Conservation (phyloP, 2,329 filamentous ascomycete species). For the Bipolaris sorokiniana region DNA sequence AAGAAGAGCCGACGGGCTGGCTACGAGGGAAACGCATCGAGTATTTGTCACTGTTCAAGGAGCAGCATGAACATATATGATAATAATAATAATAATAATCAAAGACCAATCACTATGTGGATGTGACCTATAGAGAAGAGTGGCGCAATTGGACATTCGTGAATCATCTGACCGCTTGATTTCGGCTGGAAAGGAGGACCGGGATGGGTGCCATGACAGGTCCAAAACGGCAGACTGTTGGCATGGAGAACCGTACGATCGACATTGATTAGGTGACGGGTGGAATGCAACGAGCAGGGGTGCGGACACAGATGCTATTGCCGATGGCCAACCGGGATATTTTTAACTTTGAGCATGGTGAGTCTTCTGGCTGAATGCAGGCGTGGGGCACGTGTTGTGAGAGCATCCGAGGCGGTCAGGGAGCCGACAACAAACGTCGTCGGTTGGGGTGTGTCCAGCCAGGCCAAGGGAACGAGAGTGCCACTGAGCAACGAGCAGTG, state of each 20-base stretch:
- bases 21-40: too few species aligned
- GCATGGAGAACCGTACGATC: slow-evolving; percentile 16
- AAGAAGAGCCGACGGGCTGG: too few species aligned
- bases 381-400: slow-evolving; percentile 20
- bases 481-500: neutral
- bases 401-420: slow-evolving; percentile 16
- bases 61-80: too few species aligned
- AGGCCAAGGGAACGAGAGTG: neutral
- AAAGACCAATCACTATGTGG: slow-evolving; percentile 10
- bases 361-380: slow-evolving; percentile 21
- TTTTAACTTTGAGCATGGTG: neutral
- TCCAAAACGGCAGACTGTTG: slow-evolving; percentile 21
- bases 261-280: slow-evolving; percentile 14
- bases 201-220: slow-evolving; percentile 16
- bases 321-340: slow-evolving; percentile 14
- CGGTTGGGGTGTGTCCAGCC: neutral
- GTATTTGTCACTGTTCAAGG: too few species aligned
- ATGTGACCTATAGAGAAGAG: slow-evolving; percentile 7
- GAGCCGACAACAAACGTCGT: neutral
- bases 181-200: slow-evolving; percentile 17
- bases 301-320: slow-evolving; percentile 5
- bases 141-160: slow-evolving; percentile 1
- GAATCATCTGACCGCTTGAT: slow-evolving; percentile 20
- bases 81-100: too few species aligned
- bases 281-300: slow-evolving; percentile 12